phyloP scores from a whole-genome alignment of 768 basidiomycete genomes.

The Agrocybe pediades region DNA sequence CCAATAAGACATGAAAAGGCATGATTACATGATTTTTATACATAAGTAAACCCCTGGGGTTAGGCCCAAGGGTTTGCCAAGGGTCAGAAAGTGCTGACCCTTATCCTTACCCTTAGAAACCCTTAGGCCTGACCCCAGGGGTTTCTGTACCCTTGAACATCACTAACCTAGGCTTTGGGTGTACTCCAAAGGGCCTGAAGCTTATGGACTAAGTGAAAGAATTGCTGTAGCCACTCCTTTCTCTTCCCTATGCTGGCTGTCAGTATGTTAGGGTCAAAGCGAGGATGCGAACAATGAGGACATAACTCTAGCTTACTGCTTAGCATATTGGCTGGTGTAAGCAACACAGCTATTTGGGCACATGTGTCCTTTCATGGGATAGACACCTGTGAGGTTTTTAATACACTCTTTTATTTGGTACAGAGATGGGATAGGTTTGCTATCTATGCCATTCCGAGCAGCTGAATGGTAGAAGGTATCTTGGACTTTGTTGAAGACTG shows the following conservation, averaged over 20 bases:
- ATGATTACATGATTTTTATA: too few relatives aligned
- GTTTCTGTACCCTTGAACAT: too few relatives aligned
- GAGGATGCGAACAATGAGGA: slow-evolving; percentile 21
- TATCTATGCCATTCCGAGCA: too few relatives aligned
- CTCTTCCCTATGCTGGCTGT: slow-evolving; percentile 12
- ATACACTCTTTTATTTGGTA: slow-evolving; percentile 26
- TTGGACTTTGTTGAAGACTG: background rate
- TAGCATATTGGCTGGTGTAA: slow-evolving; percentile 24
- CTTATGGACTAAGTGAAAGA: slow-evolving; percentile 44
- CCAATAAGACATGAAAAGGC: too few relatives aligned
- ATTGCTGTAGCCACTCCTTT: slow-evolving; percentile 38
- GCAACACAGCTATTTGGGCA: slow-evolving; percentile 35
- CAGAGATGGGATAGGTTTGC: slow-evolving; percentile 25
- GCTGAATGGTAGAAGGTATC: background rate
- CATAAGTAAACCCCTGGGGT: too few relatives aligned
- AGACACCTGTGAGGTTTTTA: slow-evolving; percentile 33
- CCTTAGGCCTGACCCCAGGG: too few relatives aligned
- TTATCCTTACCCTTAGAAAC: too few relatives aligned
- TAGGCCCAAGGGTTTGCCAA: too few relatives aligned
- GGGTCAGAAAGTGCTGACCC: too few relatives aligned
- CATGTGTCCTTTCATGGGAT: slow-evolving; percentile 39
- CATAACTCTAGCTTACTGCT: slow-evolving; percentile 23
- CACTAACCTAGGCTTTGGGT: too few relatives aligned
- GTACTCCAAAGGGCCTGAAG: slow-evolving; percentile 37
- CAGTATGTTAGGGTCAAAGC: slow-evolving; percentile 3